phyloP scores from a whole-genome alignment of 2,329 filamentous ascomycete species.

The Monosporascus sp. region DNA sequence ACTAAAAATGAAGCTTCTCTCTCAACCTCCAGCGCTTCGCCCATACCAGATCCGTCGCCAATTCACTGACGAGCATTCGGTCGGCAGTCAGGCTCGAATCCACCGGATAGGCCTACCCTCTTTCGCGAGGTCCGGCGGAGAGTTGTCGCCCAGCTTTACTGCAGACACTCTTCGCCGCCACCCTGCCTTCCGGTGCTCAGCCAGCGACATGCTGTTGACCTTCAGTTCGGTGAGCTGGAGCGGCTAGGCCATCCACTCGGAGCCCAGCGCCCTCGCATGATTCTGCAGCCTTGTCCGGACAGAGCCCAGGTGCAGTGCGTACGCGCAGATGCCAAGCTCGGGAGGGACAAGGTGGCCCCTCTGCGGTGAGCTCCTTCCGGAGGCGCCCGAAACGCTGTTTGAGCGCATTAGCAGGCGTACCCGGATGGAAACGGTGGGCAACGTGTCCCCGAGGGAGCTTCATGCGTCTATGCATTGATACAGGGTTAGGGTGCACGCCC shows the following conservation, averaged over 20 bases:
- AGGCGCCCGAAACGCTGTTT: slow-evolving; percentile 31
- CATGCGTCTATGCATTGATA: slow-evolving; percentile 17
- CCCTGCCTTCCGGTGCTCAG: slow-evolving; percentile 3
- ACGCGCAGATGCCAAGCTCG: slow-evolving; percentile 23
- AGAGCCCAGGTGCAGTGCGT: slow-evolving; percentile 33
- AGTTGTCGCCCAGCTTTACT: slow-evolving; percentile 36
- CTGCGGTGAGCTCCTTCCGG: slow-evolving; percentile 27
- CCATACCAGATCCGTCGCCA: slow-evolving; percentile 30
- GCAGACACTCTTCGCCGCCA: slow-evolving; percentile 25
- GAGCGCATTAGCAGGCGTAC: slow-evolving; percentile 33
- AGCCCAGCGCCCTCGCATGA: slow-evolving; percentile 9
- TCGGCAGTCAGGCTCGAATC: slow-evolving; percentile 28
- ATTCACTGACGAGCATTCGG: slow-evolving; percentile 19
- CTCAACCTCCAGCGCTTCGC: slow-evolving; percentile 31
- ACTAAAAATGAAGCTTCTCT: slow-evolving; percentile 25
- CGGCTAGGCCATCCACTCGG: slow-evolving; percentile 10
- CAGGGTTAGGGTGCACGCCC: too few species aligned
- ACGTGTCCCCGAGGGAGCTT: slow-evolving; percentile 34
- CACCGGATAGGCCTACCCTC: slow-evolving; percentile 26
- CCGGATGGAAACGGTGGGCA: slow-evolving; percentile 35
- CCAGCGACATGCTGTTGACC: slow-evolving; percentile 20
- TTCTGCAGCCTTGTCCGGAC: slow-evolving; percentile 20
- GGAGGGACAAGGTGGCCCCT: slow-evolving; percentile 39
- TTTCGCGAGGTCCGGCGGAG: slow-evolving; percentile 31
- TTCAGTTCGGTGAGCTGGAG: slow-evolving; percentile 13